These are phyloP conservation scores for Sporothrix humicola DNA, from an alignment of 2,329 filamentous ascomycete species.

Conservation along the genomic window DNA sequence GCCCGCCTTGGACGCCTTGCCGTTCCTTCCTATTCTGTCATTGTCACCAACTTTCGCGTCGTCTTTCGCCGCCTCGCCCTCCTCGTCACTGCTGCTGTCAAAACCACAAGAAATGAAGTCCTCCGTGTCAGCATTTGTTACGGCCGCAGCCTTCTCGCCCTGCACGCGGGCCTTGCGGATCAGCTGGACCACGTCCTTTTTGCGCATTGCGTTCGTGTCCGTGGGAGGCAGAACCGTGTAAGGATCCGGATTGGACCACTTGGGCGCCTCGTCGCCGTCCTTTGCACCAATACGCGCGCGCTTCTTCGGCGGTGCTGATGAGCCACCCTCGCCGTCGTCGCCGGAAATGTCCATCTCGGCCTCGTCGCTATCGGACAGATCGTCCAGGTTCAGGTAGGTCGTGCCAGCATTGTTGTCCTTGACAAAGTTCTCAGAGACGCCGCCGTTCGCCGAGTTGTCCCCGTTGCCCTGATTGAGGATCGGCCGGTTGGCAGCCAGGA, in stretches of 20 bases:
- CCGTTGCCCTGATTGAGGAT: conserved; percentile 53
- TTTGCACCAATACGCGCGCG: conserved; percentile 30
- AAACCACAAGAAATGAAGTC: conserved; percentile 92
- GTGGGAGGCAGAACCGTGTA: conserved; percentile 86
- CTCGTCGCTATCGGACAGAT: conserved; percentile 68
- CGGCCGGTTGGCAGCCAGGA: conserved; percentile 55
- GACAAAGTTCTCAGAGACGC: conserved; percentile 53
- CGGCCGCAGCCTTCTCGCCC: conserved; percentile 51
- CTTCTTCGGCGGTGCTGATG: conserved; percentile 38
- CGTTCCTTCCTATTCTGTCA: conserved; percentile 23
- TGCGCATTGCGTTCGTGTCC: conserved; percentile 69
- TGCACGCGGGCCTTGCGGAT: conserved; percentile 87
- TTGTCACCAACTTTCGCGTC: background rate
- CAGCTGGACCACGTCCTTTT: conserved; percentile 84
- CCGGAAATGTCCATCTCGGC: conserved; percentile 69
- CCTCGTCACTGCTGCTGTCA: conserved; percentile 56
- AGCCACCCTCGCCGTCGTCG: conserved; percentile 48
- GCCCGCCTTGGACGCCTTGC: conserved; percentile 5
- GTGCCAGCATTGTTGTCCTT: conserved; percentile 52
- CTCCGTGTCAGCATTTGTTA: conserved; percentile 64
- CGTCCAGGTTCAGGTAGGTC: conserved; percentile 61
- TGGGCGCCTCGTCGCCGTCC: conserved; percentile 55
- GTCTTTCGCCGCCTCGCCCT: conserved; percentile 24
- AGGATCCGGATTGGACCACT: conserved; percentile 95
- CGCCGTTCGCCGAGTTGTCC: conserved; percentile 38